Evolutionary conservation across 106 monocot species (phyloP).

Genomic region (Dendrobium nobile): DNA sequence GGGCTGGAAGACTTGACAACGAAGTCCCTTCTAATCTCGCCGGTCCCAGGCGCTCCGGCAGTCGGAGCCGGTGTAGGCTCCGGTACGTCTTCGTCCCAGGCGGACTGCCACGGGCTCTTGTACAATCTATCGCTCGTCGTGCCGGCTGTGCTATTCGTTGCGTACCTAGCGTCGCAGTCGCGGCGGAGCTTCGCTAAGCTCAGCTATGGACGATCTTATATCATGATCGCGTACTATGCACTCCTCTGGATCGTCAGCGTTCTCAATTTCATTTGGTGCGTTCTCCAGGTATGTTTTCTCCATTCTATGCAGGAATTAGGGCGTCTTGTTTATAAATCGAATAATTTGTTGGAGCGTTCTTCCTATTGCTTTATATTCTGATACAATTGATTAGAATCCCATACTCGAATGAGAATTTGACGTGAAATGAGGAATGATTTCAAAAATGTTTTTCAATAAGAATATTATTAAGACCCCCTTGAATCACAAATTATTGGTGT

Average conservation of each 20-base stretch:
- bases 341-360: background rate
- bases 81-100: slow-evolving; percentile 24
- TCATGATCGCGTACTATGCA: slow-evolving; percentile 53
- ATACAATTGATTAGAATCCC: background rate
- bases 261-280: slow-evolving; percentile 61
- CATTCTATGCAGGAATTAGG: background rate
- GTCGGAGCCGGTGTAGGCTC: slow-evolving; percentile 10
- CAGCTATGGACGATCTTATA: slow-evolving; percentile 48
- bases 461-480: background rate
- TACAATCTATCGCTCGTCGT: slow-evolving; percentile 51
- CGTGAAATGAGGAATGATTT: background rate
- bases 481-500: background rate
- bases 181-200: slow-evolving; percentile 48
- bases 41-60: slow-evolving; percentile 1
- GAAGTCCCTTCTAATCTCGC: slow-evolving; percentile 10
- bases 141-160: slow-evolving; percentile 48
- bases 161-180: slow-evolving; percentile 52
- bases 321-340: background rate
- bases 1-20: background rate
- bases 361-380: background rate
- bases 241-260: slow-evolving; percentile 51
- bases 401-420: background rate
- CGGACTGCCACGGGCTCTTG: slow-evolving; percentile 42
- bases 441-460: background rate
- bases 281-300: slow-evolving; percentile 41